A percentile compares a stretch with the other conserved stretches of the same genome.
phyloP scores from a whole-genome alignment of 208 protist species.

The Acanthamoeba culbertsoni region DNA sequence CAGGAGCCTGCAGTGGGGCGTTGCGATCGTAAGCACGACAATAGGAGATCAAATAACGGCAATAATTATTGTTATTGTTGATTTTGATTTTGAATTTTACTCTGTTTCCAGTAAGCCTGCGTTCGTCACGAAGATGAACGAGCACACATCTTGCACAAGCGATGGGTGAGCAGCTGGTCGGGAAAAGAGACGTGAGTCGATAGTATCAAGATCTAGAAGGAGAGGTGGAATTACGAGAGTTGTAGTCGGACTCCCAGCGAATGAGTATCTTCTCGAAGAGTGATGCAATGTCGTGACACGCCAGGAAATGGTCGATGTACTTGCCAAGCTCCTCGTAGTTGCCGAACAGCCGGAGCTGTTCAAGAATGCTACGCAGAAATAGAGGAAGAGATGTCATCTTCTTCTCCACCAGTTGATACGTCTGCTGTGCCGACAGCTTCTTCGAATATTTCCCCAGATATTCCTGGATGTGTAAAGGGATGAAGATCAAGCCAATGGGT shows the following conservation, averaged over 20 bases:
- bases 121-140: neutral
- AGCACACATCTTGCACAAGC: neutral
- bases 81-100: no score
- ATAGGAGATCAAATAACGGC: neutral
- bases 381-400: neutral
- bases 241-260: slow-evolving; percentile 31
- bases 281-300: neutral
- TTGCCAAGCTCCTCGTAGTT: slow-evolving; percentile 47
- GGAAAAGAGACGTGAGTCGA: neutral
- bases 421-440: slow-evolving; percentile 4
- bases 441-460: slow-evolving; percentile 25
- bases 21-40: neutral
- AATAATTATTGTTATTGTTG: neutral
- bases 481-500: neutral
- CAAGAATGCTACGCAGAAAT: slow-evolving; percentile 44
- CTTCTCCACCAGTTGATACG: slow-evolving; percentile 12
- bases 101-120: slow-evolving; percentile 1
- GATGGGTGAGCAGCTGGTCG: neutral
- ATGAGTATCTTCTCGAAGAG: slow-evolving; percentile 36
- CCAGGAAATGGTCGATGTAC: slow-evolving; percentile 46
- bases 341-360: slow-evolving; percentile 45
- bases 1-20: neutral
- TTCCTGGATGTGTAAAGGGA: neutral
- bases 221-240: neutral
- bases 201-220: neutral